Percentiles rank a stretch among this genome's conserved stretches.
Conservation (phyloP, 179 eudicot genomes). For the Kewa caespitosa region DNA sequence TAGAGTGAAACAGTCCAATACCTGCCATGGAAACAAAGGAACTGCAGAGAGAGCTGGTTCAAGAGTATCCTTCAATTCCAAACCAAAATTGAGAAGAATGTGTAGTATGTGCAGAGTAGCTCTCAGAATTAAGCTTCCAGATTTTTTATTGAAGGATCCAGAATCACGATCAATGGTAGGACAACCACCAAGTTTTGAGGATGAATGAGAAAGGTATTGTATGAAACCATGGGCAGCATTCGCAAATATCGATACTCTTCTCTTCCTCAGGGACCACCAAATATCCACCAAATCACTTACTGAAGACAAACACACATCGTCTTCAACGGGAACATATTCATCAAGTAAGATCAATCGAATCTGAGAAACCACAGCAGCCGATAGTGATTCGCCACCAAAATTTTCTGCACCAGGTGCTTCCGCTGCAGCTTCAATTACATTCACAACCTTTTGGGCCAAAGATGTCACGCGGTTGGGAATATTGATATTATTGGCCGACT, state of each 20-base stretch:
- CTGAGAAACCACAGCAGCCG: slow-evolving; percentile 62
- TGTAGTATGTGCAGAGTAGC: slow-evolving; percentile 79
- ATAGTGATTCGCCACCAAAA: slow-evolving; percentile 58
- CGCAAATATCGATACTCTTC: slow-evolving; percentile 89
- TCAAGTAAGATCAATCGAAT: slow-evolving; percentile 51
- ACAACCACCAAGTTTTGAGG: slow-evolving; percentile 46
- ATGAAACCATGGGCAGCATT: slow-evolving; percentile 86
- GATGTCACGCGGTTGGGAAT: slow-evolving; percentile 33
- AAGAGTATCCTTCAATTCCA: slow-evolving; percentile 82
- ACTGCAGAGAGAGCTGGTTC: slow-evolving; percentile 77
- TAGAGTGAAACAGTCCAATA: slow-evolving; percentile 21
- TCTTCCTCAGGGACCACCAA: slow-evolving; percentile 92
- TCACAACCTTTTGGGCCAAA: slow-evolving; percentile 56
- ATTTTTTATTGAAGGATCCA: slow-evolving; percentile 45
- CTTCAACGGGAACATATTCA: slow-evolving; percentile 42
- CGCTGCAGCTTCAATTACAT: slow-evolving; percentile 76
- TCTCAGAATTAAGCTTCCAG: slow-evolving; percentile 67
- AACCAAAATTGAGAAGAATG: slow-evolving; percentile 90
- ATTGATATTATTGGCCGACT: slow-evolving; percentile 30
- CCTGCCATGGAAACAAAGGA: slow-evolving; percentile 99
- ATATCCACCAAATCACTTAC: slow-evolving; percentile 62
- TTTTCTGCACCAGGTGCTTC: slow-evolving; percentile 81
- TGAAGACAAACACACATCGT: slow-evolving; percentile 33
- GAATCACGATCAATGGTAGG: slow-evolving; percentile 37
- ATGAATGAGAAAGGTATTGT: slow-evolving; percentile 70